Conservation (phyloP, 495 filamentous ascomycete species). For the Neurospora tetrasperma region DNA sequence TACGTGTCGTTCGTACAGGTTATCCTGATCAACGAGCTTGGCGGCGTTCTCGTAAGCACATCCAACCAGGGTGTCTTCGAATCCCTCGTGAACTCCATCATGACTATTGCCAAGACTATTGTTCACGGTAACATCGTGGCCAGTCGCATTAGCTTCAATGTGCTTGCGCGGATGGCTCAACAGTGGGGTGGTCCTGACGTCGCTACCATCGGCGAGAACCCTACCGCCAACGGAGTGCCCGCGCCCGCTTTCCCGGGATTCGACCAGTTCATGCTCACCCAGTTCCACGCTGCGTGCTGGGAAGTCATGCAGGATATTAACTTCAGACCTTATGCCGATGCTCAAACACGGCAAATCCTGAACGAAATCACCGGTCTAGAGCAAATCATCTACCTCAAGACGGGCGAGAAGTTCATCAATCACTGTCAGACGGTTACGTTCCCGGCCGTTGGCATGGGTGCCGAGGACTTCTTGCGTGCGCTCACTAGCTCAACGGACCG, state of each 20-base stretch:
- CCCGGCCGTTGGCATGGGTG: conserved; percentile 36
- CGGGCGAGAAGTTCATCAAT: conserved; percentile 48
- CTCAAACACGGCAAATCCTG: conserved; percentile 73
- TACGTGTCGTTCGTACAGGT: conserved; percentile 84
- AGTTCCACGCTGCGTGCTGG: conserved; percentile 87
- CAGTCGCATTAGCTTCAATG: conserved; percentile 67
- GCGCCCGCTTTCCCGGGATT: conserved; percentile 70
- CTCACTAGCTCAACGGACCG: conserved; percentile 40
- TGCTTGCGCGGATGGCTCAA: conserved; percentile 64
- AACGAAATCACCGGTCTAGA: conserved; percentile 77
- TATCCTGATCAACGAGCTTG: conserved; percentile 81
- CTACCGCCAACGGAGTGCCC: conserved; percentile 30
- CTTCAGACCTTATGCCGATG: conserved; percentile 69
- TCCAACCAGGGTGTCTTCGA: conserved; percentile 84
- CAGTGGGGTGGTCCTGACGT: conserved; percentile 82
- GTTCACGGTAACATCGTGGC: conserved; percentile 56
- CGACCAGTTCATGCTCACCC: conserved; percentile 73
- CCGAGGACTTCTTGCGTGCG: conserved; percentile 37
- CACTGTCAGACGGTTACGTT: conserved; percentile 41
- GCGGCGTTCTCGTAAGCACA: conserved; percentile 75
- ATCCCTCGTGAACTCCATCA: conserved; percentile 69
- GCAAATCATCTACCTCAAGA: conserved; percentile 78
- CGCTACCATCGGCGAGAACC: conserved; percentile 39
- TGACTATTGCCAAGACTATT: conserved; percentile 70
- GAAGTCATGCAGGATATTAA: conserved; percentile 60